Base-by-base conservation (phyloP, 345 rosid genomes). In the Nasturtium officinale region DNA sequence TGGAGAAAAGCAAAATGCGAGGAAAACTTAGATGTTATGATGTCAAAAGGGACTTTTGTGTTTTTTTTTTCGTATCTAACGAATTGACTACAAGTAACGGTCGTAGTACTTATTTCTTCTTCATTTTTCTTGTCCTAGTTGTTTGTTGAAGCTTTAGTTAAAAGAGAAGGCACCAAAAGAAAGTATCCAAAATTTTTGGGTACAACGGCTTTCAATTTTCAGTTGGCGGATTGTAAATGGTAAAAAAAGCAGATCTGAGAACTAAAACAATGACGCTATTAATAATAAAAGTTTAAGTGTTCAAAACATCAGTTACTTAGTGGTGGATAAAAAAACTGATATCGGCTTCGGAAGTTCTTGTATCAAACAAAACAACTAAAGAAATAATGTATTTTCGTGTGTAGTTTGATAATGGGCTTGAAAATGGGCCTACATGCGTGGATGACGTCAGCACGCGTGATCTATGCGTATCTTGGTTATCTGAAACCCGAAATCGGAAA, bases 61-160 rank as follows among this genome's bases (percentile, higher is more conserved):
- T 42, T 42, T 45, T n/a, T 9, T 25, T 26, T 48, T 52, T 65
- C 20, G 50, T 38, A 3, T 60, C 15, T 46, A 54, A 67, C 51
- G 47, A 52, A 21, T 18, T 68, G 33, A 70, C 59, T 69, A 69
- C 29, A 60, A 11, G 40, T 48, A 71, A 71, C 75, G 75, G 67
- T 60, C 67, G n/a, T 70, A 16, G 8, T 45, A 47, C n/a, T 70
- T 16, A 9, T 30, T 55, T 10, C 21, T 17, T 16, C 2, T 38
- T 68, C 6, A 3, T 58, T 45, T 43, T 18, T 15, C 23, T 30
- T 7, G 65, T 69, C 47, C 2, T 57, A 42, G 74, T 57, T 33
- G 58, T 32, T 70, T 12, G 52, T 43, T 20, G 55, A 56, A 43
- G 32, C 72, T 38, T 23, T 23, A 23, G n/a, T n/a, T n/a, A n/a